Base-by-base conservation (phyloP, 2,329 filamentous ascomycete species). In the Nakataea oryzae region DNA sequence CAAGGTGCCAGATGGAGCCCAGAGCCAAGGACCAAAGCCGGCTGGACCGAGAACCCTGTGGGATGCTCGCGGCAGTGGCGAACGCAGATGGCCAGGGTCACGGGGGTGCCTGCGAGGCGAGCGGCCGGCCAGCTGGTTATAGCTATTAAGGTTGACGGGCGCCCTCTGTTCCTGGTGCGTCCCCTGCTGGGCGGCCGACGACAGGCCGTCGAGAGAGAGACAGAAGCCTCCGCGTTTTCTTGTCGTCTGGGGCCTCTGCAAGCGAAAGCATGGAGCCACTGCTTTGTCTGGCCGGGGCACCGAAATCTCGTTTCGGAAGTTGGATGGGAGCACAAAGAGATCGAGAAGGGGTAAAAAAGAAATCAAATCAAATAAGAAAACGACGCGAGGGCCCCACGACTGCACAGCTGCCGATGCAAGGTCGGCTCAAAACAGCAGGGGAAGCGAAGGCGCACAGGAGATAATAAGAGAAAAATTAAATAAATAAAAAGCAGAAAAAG, bases 391-490 rank as follows among this genome's bases (percentile, higher is more conserved):
- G 41, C 41, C 41, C 41, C 41, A 50, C 41, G 41, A 50, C 21
- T 11, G 41, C 41, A n/a, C 21, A 50, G 41, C 24, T 50, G 41
- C 41, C 41, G 41, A 50, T 50, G 41, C 41, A 47, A 47, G 41
- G 41, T n/a, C 41, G 41, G 7, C 41, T 50, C 41, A n/a, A 50
- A 50, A 50, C 41, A 50, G 13, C 41, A 50, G 41, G 41, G 41
- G 41, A 32, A 50, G 41, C 7, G 41, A 21, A 50, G 41, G 17
- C 41, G 41, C 24, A n/a, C 7, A n/a, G 17, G 41, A 17, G 64
- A 63, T 61, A 63, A 60, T 63, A 64, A 66, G 65, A 63, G 62
- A 60, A 65, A 60, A 63, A 63, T n/a, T n/a, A n/a, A n/a, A n/a
- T 47, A 47, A 47, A 47, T 11, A 63, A 67, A 62, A 62, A 64